Evolutionary conservation across 2,329 filamentous ascomycete species (phyloP).

Genomic region (Ophiostoma tasmaniense): DNA sequence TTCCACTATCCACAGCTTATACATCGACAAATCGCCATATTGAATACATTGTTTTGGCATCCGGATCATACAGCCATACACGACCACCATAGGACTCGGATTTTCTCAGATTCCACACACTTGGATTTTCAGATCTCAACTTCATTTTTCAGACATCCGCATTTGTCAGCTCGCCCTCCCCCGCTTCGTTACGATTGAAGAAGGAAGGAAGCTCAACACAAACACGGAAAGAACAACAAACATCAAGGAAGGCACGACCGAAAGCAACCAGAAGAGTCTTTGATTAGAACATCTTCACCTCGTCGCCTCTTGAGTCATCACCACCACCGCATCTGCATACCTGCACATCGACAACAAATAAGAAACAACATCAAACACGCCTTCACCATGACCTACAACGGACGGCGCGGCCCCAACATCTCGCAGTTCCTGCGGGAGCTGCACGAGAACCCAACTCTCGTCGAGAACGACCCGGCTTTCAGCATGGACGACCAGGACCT

Average conservation of each 20-base stretch:
- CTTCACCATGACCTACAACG: conserved; percentile 52
- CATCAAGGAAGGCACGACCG: neutral
- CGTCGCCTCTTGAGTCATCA: neutral
- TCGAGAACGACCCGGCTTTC: conserved; percentile 48
- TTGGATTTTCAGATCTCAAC: neutral
- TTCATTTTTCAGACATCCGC: neutral
- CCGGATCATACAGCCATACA: neutral
- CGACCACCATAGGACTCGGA: neutral
- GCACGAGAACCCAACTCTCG: conserved; percentile 54
- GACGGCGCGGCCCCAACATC: conserved; percentile 75
- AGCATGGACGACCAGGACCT: conserved; percentile 57
- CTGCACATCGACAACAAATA: neutral
- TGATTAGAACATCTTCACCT: neutral
- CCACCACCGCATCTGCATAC: neutral
- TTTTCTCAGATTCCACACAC: neutral
- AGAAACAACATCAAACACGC: neutral
- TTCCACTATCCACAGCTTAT: neutral
- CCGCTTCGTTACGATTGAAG: neutral
- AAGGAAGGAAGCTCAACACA: neutral
- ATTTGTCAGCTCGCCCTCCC: conserved; percentile 1
- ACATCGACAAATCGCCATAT: neutral
- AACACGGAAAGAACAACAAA: neutral
- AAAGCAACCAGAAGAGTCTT: neutral
- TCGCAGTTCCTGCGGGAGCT: conserved; percentile 82
- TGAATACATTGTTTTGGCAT: neutral